Conservation (phyloP, 2,329 filamentous ascomycete genomes). For the Zasmidium cellare region DNA sequence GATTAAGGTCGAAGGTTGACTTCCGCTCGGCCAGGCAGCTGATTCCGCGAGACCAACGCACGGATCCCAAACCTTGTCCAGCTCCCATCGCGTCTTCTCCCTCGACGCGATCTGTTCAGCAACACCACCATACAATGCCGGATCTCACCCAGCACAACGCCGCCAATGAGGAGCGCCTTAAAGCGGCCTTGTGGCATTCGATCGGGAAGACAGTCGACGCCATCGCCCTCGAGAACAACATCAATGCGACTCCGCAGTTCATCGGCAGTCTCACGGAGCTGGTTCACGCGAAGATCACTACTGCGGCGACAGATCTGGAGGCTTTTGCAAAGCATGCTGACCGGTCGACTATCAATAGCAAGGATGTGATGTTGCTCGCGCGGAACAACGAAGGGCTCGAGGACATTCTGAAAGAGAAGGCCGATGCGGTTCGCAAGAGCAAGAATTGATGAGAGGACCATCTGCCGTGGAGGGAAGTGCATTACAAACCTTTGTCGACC, state of each 20-base stretch:
- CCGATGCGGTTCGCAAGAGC: constrained; percentile 51
- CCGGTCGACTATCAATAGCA: constrained; percentile 74
- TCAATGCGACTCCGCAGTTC: constrained; percentile 70
- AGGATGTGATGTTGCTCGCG: constrained; percentile 85
- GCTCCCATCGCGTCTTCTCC: background rate
- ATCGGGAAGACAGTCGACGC: constrained; percentile 88
- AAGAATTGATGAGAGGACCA: constrained; percentile 7
- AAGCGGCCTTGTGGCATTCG: constrained; percentile 80
- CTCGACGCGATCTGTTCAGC: background rate
- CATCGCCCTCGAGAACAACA: constrained; percentile 68
- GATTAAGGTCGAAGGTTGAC: too few relatives aligned
- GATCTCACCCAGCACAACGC: constrained; percentile 12
- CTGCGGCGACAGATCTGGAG: constrained; percentile 57
- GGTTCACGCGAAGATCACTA: constrained; percentile 74
- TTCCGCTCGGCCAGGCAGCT: too few relatives aligned
- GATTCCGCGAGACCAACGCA: background rate
- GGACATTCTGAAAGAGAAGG: constrained; percentile 67
- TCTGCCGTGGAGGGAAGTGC: too few relatives aligned
- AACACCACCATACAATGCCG: constrained; percentile 4
- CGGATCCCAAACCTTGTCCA: background rate
- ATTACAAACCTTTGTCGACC: too few relatives aligned
- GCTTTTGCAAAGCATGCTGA: constrained; percentile 74
- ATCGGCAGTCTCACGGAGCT: constrained; percentile 72
- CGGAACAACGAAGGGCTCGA: constrained; percentile 84
- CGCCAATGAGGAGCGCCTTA: constrained; percentile 63